Percentiles rank a stretch among this genome's conserved stretches.
phyloP scores from a whole-genome alignment of 129 eudicot genomes.

The Saposhnikovia divaricata region DNA sequence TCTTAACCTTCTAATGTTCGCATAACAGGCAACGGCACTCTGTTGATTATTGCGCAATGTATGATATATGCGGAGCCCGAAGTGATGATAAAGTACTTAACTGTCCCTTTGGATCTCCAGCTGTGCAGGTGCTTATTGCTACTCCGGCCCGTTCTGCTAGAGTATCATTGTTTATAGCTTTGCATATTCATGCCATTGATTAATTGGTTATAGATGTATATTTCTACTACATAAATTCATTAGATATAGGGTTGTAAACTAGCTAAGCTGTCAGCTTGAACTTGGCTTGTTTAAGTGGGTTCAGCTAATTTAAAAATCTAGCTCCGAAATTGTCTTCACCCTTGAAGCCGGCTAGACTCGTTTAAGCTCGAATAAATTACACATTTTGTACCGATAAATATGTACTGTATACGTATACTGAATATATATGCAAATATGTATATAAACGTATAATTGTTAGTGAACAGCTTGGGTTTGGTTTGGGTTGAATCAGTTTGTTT shows the following conservation, averaged over 20 bases:
- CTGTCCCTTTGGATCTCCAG: constrained; percentile 74
- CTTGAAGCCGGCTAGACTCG: not conserved
- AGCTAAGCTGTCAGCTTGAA: not conserved
- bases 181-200: not conserved
- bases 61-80: constrained; percentile 85
- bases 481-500: not conserved
- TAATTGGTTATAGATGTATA: not conserved
- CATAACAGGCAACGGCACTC: constrained; percentile 52
- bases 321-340: not conserved
- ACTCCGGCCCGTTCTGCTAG: not conserved
- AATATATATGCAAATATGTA: not conserved
- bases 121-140: constrained; percentile 58
- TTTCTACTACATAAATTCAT: not conserved
- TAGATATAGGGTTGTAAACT: not conserved
- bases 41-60: constrained; percentile 80
- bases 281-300: not conserved
- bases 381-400: not conserved
- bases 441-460: not conserved
- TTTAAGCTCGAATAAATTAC: not conserved
- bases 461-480: not conserved
- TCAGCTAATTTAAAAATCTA: not conserved
- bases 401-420: not conserved
- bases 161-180: not conserved
- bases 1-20: not conserved
- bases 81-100: constrained; percentile 87